Base-by-base conservation (phyloP, 2,329 filamentous ascomycete genomes). In the Cadophora sp. region DNA sequence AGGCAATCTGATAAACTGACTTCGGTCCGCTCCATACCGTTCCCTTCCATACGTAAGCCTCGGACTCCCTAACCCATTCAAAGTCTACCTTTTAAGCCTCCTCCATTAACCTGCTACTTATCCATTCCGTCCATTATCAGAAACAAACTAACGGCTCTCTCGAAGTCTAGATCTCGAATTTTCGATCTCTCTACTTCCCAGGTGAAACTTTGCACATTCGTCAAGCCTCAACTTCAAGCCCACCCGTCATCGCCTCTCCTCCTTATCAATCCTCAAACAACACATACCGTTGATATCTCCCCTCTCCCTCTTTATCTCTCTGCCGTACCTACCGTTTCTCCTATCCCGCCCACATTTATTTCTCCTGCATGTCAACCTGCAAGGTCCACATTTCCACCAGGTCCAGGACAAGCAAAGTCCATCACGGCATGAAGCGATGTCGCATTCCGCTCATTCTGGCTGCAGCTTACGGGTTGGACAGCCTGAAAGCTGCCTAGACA, bases 141-240 rank as follows among this genome's bases (percentile, higher is more conserved):
- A 50, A 26, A 26, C 3, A 12, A 24, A 34, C 31, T 34, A 11
- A 5, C 5, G 31, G 5, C 31, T 11, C 11, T 34, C 31, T 6
- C 11, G 31, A 34, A 34, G 37, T 43, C 37, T 43, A 43, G 37
- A 43, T 43, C 37, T 43, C 8, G 8, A 12, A 6, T 43, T 8
- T 16, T 43, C 37, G 3, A 43, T 43, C 48, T 26, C 5, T 26
- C 7, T 19, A 48, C 1, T 4, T 50, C n/a, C 31, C 31, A 34
- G 9, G n/a, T n/a, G n/a, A n/a, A 50, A 26, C 48, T 50, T 50
- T 50, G 48, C 48, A 50, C 48, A 50, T 50, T 24, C 48, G n/a
- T 51, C 48, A 51, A 51, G 48, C 48, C 48, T 51, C 48, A 51
- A 34, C 7, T 26, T 50, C 48, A 9, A 26, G 48, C 48, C 48